A percentile compares a stretch with the other conserved stretches of the same genome.
phyloP scores from a whole-genome alignment of 1,284 basidiomycete genomes.

The Cryptococcus jaspeensis region DNA sequence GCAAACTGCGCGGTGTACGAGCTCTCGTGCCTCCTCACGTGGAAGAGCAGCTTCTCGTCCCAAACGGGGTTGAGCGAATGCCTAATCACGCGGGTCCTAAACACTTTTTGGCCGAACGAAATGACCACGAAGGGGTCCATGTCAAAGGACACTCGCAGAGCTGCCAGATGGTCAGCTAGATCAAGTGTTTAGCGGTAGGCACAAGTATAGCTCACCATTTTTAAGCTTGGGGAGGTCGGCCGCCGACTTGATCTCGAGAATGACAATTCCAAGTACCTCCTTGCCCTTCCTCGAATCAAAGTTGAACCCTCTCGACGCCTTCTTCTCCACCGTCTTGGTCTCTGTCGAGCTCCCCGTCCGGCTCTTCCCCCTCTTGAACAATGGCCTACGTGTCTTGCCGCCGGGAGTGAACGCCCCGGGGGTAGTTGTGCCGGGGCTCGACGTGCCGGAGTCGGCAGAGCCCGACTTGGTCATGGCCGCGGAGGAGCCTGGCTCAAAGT shows the following conservation, averaged over 20 bases:
- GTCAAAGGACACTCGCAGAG: constrained; percentile 56
- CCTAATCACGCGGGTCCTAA: constrained; percentile 84
- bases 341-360: constrained; percentile 9
- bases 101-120: constrained; percentile 95
- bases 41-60: constrained; percentile 95
- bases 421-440: constrained; percentile 17
- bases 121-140: constrained; percentile 98
- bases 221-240: constrained; percentile 79
- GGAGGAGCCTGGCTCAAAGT: constrained; percentile 17
- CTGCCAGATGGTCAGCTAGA: constrained; percentile 19
- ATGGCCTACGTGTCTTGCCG: constrained; percentile 19
- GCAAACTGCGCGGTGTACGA: constrained; percentile 73
- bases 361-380: constrained; percentile 27
- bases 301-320: constrained; percentile 57
- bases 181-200: not conserved
- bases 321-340: constrained; percentile 7
- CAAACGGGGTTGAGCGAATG: constrained; percentile 87
- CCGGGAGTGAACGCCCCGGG: constrained; percentile 33
- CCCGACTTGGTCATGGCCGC: constrained; percentile 4
- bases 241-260: constrained; percentile 72
- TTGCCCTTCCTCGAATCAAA: constrained; percentile 61
- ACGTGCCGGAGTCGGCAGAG: constrained; percentile 7
- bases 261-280: constrained; percentile 90
- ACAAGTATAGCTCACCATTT: constrained; percentile 63
- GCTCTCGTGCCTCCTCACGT: constrained; percentile 84